phyloP scores from a whole-genome alignment of 1,139 yeast genomes.

The Suhomyces chickasaworum region DNA sequence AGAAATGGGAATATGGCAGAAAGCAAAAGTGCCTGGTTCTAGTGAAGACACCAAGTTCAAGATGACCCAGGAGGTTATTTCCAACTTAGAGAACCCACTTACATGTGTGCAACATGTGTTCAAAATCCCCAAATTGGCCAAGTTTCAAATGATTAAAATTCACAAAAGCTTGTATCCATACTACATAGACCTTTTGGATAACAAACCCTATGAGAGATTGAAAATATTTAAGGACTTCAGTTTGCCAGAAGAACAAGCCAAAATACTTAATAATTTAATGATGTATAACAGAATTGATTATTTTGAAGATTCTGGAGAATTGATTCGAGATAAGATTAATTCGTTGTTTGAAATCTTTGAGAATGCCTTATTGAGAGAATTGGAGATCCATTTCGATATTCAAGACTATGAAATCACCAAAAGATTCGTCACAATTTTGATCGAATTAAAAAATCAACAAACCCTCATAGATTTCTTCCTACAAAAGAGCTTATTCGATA shows the following conservation, averaged over 20 bases:
- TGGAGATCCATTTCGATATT: constrained; percentile 60
- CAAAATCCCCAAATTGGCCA: constrained; percentile 44
- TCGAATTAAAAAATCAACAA: constrained; percentile 43
- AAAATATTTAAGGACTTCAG: constrained; percentile 49
- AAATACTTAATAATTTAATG: constrained; percentile 42
- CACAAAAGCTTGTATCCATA: constrained; percentile 46
- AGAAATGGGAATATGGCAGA: constrained; percentile 52
- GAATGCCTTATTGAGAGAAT: constrained; percentile 69
- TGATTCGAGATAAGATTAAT: constrained; percentile 49
- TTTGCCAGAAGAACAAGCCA: constrained; percentile 53
- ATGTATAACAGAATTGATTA: constrained; percentile 43
- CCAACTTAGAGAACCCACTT: constrained; percentile 30
- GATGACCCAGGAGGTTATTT: constrained; percentile 1
- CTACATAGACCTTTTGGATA: constrained; percentile 49
- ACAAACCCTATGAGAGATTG: constrained; percentile 49
- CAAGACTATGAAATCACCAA: constrained; percentile 46
- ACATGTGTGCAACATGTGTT: constrained; percentile 43
- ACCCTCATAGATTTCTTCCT: constrained; percentile 49
- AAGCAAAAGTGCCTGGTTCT: constrained; percentile 20
- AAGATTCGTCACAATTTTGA: constrained; percentile 38
- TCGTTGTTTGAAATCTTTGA: constrained; percentile 72
- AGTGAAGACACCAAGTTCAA: background rate
- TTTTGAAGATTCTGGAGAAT: constrained; percentile 33
- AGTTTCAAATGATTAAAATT: constrained; percentile 44
- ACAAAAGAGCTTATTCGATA: constrained; percentile 47